Conservation (phyloP, 768 basidiomycete species). For the Strobilomyces dryophilus region DNA sequence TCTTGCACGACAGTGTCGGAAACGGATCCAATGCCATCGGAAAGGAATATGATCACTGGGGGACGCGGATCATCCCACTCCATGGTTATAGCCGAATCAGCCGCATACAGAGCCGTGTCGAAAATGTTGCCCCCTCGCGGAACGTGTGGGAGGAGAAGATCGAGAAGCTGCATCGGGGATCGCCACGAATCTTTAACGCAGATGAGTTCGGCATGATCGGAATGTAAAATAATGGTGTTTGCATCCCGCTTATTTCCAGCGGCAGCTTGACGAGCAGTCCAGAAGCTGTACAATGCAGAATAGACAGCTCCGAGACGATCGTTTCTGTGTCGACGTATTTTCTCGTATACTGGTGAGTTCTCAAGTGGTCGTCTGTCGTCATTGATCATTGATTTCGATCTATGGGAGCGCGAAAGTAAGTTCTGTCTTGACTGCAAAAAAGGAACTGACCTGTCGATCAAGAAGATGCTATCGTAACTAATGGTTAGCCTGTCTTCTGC, state of each 20-base stretch:
- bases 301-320: conserved; percentile 59
- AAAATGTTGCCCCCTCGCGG: conserved; percentile 43
- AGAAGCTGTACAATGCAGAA: conserved; percentile 50
- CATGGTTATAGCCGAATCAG: conserved; percentile 35
- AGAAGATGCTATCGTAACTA: conserved; percentile 10
- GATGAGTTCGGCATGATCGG: too few species aligned
- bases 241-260: conserved; percentile 40
- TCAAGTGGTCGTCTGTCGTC: conserved; percentile 39
- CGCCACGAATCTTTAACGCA: conserved; percentile 43
- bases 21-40: conserved; percentile 46
- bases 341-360: conserved; percentile 31
- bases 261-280: conserved; percentile 44
- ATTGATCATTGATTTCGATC: conserved; percentile 48
- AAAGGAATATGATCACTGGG: conserved; percentile 56
- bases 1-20: conserved; percentile 31
- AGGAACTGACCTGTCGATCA: conserved; percentile 16
- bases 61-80: conserved; percentile 44
- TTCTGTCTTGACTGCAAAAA: background rate
- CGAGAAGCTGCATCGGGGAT: conserved; percentile 44
- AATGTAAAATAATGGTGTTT: conserved; percentile 52
- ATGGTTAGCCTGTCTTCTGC: background rate
- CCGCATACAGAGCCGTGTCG: conserved; percentile 35
- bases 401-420: conserved; percentile 11
- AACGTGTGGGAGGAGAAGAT: conserved; percentile 30
- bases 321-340: conserved; percentile 31